Base-by-base conservation (phyloP, 371 early-diverging fungal species). In the Actinomortierella wolfii region DNA sequence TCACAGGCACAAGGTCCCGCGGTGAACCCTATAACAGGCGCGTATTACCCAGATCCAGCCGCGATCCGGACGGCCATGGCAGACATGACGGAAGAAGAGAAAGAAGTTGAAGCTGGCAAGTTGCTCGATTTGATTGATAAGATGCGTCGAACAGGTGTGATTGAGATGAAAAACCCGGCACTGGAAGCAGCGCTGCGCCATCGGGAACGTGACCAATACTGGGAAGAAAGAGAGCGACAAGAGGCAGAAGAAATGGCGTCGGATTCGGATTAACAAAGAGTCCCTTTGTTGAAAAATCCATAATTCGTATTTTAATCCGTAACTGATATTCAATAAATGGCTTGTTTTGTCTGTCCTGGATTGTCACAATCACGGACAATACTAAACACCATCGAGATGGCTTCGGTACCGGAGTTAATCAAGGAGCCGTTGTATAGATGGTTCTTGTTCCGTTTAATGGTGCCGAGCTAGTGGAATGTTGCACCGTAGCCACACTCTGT, bases 1-100 rank as follows among this genome's bases (percentile, higher is more conserved):
- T 46, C 52, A 2, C 40, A n/a, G 17, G 41, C 45, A 14, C 28
- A 29, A 28, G 2, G n/a, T 39, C 49, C 73, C 17, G 53, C 76
- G 0, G 82, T 95, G 45, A 90, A 97, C 67, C 96, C 96, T 0
- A 93, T 96, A 53, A 97, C 96, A 0, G 94, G 94, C 0, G 85
- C 86, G 24, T 86, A 82, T 48, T 64, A 75, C 26, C 79, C 79
- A 20, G 84, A 86, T 20, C 70, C 78, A 26, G 85, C 82, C 58
- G 78, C 81, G 17, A 57, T 64, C 40, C 77, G 78, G 6, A 80
- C 80, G 9, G 83, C 81, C 23, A 70, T 89, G 54, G 83, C 83
- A 5, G 83, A 86, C 13, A 94, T 98, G 96, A 97, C 96, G 14
- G 95, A 95, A 26, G 97, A 95, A 74, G 97, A 98, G 69, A 95